Conservation (phyloP, 2,329 filamentous ascomycete species). For the Colletotrichum eremochloae region DNA sequence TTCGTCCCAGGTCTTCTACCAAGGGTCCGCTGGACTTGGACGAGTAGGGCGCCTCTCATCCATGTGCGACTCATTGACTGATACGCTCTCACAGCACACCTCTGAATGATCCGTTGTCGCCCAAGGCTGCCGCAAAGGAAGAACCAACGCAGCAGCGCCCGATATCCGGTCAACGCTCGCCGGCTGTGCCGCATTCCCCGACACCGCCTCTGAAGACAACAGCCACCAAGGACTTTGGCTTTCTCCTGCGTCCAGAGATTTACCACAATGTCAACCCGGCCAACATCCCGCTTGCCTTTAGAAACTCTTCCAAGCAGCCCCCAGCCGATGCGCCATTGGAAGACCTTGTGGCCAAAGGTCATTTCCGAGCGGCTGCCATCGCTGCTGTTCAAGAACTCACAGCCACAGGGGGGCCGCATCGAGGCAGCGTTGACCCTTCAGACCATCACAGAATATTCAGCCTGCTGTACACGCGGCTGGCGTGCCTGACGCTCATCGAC, state of each 20-base stretch:
- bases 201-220: conserved; percentile 50
- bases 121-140: conserved; percentile 30
- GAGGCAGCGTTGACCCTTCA: conserved; percentile 57
- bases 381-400: conserved; percentile 73
- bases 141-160: conserved; percentile 44
- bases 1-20: conserved; percentile 77
- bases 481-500: conserved; percentile 84
- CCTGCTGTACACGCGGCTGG: conserved; percentile 84
- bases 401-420: conserved; percentile 38
- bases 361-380: conserved; percentile 85
- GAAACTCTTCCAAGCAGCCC: conserved; percentile 75
- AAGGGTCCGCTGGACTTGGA: conserved; percentile 83
- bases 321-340: conserved; percentile 73
- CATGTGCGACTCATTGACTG: conserved; percentile 40
- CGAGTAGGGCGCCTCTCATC: conserved; percentile 68
- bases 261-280: conserved; percentile 84
- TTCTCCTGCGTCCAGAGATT: conserved; percentile 82
- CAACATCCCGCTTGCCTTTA: conserved; percentile 74
- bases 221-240: conserved; percentile 80
- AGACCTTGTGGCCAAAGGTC: conserved; percentile 76
- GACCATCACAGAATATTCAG: conserved; percentile 78
- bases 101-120: conserved; percentile 43
- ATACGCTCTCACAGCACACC: conserved; percentile 42
- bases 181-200: conserved; percentile 49
- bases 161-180: conserved; percentile 43